These are phyloP conservation scores for Fusarium floridanum DNA, from an alignment of 2,329 filamentous ascomycete genomes.

Conservation along the genomic window DNA sequence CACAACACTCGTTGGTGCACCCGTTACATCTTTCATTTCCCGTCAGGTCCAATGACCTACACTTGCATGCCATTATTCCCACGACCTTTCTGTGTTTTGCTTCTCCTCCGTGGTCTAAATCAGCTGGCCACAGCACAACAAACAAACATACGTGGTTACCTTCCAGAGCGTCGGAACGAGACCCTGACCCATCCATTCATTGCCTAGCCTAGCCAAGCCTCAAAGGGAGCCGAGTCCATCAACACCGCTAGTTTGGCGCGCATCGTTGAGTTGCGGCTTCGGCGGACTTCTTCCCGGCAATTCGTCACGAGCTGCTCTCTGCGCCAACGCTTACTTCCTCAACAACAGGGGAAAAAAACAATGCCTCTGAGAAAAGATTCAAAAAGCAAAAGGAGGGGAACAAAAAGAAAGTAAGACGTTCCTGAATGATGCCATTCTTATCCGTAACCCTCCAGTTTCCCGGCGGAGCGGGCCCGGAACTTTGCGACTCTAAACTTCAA, in stretches of 20 bases:
- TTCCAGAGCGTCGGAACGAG: not conserved
- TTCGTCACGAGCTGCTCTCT: not conserved
- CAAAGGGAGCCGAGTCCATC: not conserved
- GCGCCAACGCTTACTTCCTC: slow-evolving; percentile 5
- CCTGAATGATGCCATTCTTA: not conserved
- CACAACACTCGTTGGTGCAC: not conserved
- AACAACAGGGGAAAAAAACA: not conserved
- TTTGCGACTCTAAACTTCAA: not conserved
- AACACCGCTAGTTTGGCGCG: not conserved
- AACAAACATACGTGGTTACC: not conserved
- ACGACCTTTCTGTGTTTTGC: slow-evolving; percentile 22
- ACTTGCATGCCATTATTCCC: slow-evolving; percentile 18
- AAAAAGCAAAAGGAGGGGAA: not conserved
- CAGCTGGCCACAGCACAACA: not conserved
- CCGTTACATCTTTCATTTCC: slow-evolving; percentile 38
- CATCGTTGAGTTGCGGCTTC: slow-evolving; percentile 1
- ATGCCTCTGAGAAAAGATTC: not conserved
- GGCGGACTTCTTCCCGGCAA: slow-evolving; percentile 29
- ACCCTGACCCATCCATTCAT: not conserved
- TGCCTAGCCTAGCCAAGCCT: not conserved
- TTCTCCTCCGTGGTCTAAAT: slow-evolving; percentile 12
- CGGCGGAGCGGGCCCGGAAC: not conserved
- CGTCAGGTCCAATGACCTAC: slow-evolving; percentile 37
- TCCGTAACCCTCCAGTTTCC: not conserved
- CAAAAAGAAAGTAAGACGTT: not conserved